A percentile compares a stretch with the other conserved stretches of the same genome.
phyloP scores from a whole-genome alignment of 306 rosid genomes.

The Cyclanthera cordifolia region DNA sequence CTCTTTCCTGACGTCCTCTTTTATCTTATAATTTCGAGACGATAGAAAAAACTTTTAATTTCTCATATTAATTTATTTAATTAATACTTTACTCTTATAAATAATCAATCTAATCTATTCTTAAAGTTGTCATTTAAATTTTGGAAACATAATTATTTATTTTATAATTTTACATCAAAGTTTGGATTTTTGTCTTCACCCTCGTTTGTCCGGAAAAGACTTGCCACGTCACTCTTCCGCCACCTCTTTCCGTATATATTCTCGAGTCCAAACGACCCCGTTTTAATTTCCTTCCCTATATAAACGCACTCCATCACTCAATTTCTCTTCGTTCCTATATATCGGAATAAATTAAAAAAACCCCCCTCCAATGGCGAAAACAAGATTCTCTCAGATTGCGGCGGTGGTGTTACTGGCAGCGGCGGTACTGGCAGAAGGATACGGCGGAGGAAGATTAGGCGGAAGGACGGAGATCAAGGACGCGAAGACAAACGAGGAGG shows the following conservation, averaged over 20 bases:
- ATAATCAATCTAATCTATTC: no score
- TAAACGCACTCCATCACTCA: not conserved
- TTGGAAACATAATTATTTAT: no score
- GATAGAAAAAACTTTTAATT: no score
- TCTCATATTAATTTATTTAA: no score
- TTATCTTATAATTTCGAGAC: not conserved
- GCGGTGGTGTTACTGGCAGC: slow-evolving; percentile 15
- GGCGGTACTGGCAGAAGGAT: slow-evolving; percentile 16
- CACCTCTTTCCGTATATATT: not conserved
- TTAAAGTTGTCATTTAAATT: no score
- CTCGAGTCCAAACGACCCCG: not conserved
- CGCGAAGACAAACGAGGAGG: slow-evolving; percentile 48
- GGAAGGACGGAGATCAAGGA: slow-evolving; percentile 31
- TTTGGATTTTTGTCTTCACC: not conserved
- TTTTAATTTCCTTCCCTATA: not conserved
- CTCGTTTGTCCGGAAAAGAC: not conserved
- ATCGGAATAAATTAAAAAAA: not conserved
- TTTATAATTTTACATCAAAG: no score
- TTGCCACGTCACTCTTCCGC: not conserved
- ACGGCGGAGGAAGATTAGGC: slow-evolving; percentile 26
- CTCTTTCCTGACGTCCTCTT: not conserved
- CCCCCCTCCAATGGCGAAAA: slow-evolving; percentile 10
- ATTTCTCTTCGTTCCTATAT: no score
- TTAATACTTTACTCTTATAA: no score
- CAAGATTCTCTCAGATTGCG: slow-evolving; percentile 21